Base-by-base conservation (phyloP, 2,329 filamentous ascomycete genomes). In the Hawksworthiomyces lignivorus region DNA sequence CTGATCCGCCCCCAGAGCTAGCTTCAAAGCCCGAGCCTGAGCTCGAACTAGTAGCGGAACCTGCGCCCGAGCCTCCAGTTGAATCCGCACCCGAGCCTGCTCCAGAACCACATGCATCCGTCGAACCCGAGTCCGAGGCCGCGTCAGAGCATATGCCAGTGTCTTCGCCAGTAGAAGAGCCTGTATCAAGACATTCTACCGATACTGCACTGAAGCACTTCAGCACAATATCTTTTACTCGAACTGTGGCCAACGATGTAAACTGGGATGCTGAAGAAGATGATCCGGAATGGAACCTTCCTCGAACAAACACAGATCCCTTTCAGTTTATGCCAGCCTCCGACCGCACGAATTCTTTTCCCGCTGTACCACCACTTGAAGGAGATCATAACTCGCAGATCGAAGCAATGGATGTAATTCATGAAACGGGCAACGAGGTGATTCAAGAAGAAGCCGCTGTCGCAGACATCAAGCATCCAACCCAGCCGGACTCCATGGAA, bases 271-370 rank as follows among this genome's bases (percentile, higher is more conserved):
- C 70, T 32, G 73, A 76, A 29, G 77, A 78, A 18, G 65, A 73
- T 41, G 75, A 79, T 18, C 55, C 61, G n/a, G 76, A 80, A 47
- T 80, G 73, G 71, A 71, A 61, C 37, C 52, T 76, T 1, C 62
- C 69, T 11, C 68, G 68, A 41, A 64, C 67, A 22, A 67, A 74
- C 39, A 70, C 70, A 2, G 75, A 82, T 43, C 72, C 72, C 3
- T 80, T 78, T 59, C 72, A 71, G 46, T 74, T 75, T 48, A 76
- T 82, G 73, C 62, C 72, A 8, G 63, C 69, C 3, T 70, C 61
- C 37, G 70, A 78, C 41, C 66, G 75, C 52, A 75, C 75, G 30
- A 82, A 82, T 54, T 82, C 78, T 0, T 82, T 82, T 47, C 78
- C 79, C 2, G 58, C 60, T 10, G 73, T 80, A 1, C 73, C 75